These are phyloP conservation scores for Moniliella sp. DNA, from an alignment of 1,284 basidiomycete species.

Conservation along the genomic window DNA sequence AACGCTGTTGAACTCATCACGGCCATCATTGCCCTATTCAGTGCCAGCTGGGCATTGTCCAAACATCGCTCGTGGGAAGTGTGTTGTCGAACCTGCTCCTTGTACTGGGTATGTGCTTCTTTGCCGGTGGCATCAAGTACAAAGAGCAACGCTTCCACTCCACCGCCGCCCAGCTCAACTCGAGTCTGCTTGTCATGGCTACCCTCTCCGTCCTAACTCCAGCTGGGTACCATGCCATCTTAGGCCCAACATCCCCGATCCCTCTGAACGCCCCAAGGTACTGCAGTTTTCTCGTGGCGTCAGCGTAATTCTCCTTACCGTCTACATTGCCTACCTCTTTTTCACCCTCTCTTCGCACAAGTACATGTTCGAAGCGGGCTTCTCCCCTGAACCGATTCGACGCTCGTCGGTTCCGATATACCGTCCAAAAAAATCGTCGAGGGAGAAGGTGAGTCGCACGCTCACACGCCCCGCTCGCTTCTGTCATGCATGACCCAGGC, in stretches of 20 bases:
- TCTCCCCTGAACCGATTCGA: too few relatives aligned
- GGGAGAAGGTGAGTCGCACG: constrained; percentile 11
- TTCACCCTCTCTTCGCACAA: constrained; percentile 16
- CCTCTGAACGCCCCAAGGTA: constrained; percentile 14
- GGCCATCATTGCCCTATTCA: constrained; percentile 24
- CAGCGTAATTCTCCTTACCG: constrained; percentile 14
- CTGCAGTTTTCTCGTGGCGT: constrained; percentile 19
- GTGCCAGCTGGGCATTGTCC: constrained; percentile 20
- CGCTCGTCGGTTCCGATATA: too few relatives aligned
- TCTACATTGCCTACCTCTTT: constrained; percentile 21
- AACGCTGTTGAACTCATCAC: constrained; percentile 26
- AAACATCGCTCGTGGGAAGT: constrained; percentile 19
- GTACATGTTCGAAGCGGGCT: constrained; percentile 15
- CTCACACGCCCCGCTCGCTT: constrained; percentile 13
- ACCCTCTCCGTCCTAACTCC: constrained; percentile 23
- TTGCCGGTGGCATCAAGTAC: constrained; percentile 18
- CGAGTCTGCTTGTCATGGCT: constrained; percentile 17
- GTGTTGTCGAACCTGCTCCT: constrained; percentile 20
- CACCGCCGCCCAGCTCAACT: constrained; percentile 15
- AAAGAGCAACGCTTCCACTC: constrained; percentile 14
- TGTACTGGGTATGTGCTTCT: constrained; percentile 19
- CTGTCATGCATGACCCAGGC: constrained; percentile 10
- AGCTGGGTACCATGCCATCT: constrained; percentile 18
- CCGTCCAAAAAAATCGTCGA: too few relatives aligned
- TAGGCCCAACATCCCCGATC: constrained; percentile 6